A percentile compares a stretch with the other conserved stretches of the same genome.
Conservation (phyloP, 2,329 filamentous ascomycete genomes). For the Lachnellula arida region DNA sequence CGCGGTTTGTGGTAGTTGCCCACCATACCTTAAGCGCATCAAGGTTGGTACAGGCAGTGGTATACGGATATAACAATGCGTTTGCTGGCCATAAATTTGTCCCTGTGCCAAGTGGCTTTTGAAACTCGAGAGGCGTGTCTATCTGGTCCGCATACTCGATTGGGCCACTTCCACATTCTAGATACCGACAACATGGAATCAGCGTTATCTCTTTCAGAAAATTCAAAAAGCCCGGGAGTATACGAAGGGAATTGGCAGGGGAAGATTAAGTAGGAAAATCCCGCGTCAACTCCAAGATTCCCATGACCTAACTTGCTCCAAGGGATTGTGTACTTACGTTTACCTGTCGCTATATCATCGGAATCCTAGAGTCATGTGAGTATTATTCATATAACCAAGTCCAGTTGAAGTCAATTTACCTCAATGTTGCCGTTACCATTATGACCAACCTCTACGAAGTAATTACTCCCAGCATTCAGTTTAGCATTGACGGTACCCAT, state of each 20-base stretch:
- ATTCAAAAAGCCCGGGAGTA: too few species aligned
- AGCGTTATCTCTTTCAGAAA: too few species aligned
- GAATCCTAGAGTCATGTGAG: slow-evolving; percentile 15
- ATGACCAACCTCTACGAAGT: slow-evolving; percentile 50
- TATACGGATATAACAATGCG: slow-evolving; percentile 20
- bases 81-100: slow-evolving; percentile 43
- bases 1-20: slow-evolving; percentile 42
- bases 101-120: slow-evolving; percentile 46
- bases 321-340: neutral
- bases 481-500: slow-evolving; percentile 39
- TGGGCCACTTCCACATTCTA: slow-evolving; percentile 23
- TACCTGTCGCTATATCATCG: slow-evolving; percentile 15
- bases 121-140: slow-evolving; percentile 42
- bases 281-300: too few species aligned
- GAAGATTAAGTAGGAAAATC: too few species aligned
- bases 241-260: too few species aligned
- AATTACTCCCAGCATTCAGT: slow-evolving; percentile 47
- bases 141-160: slow-evolving; percentile 43
- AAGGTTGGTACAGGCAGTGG: slow-evolving; percentile 39
- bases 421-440: slow-evolving; percentile 52
- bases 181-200: too few species aligned
- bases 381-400: neutral
- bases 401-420: neutral
- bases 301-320: too few species aligned
- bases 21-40: slow-evolving; percentile 53